Base-by-base conservation (phyloP, 2,329 filamentous ascomycete species). In the Beauveria asiatica region DNA sequence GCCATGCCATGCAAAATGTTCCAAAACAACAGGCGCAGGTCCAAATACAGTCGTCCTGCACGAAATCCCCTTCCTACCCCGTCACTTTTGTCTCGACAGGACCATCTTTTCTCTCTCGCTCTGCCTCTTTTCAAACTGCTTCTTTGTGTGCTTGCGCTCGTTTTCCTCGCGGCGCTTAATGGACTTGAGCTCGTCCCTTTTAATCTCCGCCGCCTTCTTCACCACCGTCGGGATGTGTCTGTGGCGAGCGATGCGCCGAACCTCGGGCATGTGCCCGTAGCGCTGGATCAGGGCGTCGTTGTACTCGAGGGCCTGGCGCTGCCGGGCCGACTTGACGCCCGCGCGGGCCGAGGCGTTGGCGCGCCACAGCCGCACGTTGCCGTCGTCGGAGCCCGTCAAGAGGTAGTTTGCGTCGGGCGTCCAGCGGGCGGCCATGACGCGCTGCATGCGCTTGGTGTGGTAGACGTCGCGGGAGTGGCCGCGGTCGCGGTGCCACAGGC, bases 361-460 rank as follows among this genome's bases (percentile, higher is more conserved):
- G 64, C 94, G 85, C 94, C 94, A 99, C 42, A 99, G 78, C 41
- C 93, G 75, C 57, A 80, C 82, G 71, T 97, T 96, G 64, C 94
- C 94, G 71, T 97, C 94, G 71, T 97, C 94, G 16, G 89, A 94
- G 48, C 93, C 94, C 5, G 89, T 92, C 51, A 99, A 82, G 23
- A 99, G 76, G 72, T 96, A 99, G 67, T 90, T 90, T 65, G 88
- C 87, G 72, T 99, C 94, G 6, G 92, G 89, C 0, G 92, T 94
- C 81, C 89, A 97, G 63, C 83, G 84, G 52, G 86, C 86, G 10
- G 88, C 87, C 77, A 95, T 95, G 60, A 97, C 92, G 66, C 93
- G 84, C 78, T 97, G 93, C 93, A 97, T 97, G 64, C 94, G 86
- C 76, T 97, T 96, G 19, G 94, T 97, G 78, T 97, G 92, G 75